A percentile compares a stretch with the other conserved stretches of the same genome.
Evolutionary conservation across 495 filamentous ascomycete genomes (phyloP).

Genomic region (Daldinia vernicosa): DNA sequence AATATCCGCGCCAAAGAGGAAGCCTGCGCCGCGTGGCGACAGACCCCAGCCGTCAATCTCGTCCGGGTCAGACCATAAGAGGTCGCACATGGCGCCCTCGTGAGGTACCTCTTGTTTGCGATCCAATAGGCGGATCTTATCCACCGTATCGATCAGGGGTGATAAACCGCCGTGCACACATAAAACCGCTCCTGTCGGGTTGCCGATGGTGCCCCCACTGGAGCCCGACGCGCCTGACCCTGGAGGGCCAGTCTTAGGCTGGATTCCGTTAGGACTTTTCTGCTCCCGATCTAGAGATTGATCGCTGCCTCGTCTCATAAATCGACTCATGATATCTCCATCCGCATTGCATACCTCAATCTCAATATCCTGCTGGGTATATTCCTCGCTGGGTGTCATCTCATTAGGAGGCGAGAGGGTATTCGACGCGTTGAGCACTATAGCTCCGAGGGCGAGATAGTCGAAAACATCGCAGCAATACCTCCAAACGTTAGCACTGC

Average conservation of each 20-base stretch:
- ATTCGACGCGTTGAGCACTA: constrained; percentile 88
- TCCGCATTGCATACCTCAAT: constrained; percentile 88
- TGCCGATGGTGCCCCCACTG: constrained; percentile 69
- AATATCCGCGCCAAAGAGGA: constrained; percentile 95
- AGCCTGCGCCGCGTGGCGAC: constrained; percentile 92
- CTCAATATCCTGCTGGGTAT: constrained; percentile 77
- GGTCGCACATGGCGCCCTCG: constrained; percentile 98
- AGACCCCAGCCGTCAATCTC: constrained; percentile 98
- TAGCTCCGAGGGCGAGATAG: constrained; percentile 93
- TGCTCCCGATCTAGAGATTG: constrained; percentile 29
- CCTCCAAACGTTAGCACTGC: constrained; percentile 95
- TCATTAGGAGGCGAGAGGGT: constrained; percentile 65
- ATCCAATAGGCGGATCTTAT: constrained; percentile 95
- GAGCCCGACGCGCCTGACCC: constrained; percentile 79
- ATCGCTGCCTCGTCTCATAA: constrained; percentile 46
- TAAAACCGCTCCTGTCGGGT: constrained; percentile 82
- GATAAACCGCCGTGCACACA: constrained; percentile 96
- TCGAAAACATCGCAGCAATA: constrained; percentile 99
- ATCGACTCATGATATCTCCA: constrained; percentile 78
- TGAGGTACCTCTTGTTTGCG: constrained; percentile 98
- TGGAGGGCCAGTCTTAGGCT: constrained; percentile 70
- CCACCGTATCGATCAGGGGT: constrained; percentile 90
- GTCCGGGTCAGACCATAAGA: constrained; percentile 97
- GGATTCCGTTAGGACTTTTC: constrained; percentile 53
- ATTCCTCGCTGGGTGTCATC: constrained; percentile 55